These are phyloP conservation scores for Monilinia fructicola DNA, from an alignment of 2,329 filamentous ascomycete genomes.

Conservation along the genomic window DNA sequence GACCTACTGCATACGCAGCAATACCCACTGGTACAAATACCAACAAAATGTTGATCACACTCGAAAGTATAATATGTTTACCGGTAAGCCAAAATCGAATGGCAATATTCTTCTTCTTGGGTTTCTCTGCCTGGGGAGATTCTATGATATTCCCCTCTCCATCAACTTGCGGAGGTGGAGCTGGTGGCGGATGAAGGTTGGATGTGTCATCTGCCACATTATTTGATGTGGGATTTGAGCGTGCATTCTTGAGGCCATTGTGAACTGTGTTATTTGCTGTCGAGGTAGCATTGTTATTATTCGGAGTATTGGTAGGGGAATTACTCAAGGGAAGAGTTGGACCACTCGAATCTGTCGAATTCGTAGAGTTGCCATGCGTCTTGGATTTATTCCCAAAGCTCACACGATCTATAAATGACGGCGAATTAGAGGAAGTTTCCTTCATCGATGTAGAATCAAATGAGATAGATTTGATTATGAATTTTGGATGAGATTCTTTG, in stretches of 20 bases:
- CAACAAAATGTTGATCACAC: constrained; percentile 75
- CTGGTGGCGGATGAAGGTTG: constrained; percentile 43
- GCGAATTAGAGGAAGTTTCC: constrained; percentile 54
- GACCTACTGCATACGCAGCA: constrained; percentile 54
- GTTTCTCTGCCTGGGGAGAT: constrained; percentile 29
- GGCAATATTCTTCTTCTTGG: constrained; percentile 35
- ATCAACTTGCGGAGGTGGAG: constrained; percentile 52
- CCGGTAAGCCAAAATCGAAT: constrained; percentile 42
- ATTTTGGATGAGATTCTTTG: too few species aligned
- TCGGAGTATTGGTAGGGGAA: constrained; percentile 33
- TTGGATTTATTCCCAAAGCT: constrained; percentile 55
- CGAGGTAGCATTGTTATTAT: constrained; percentile 28
- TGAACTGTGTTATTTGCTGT: constrained; percentile 31
- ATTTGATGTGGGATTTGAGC: constrained; percentile 37
- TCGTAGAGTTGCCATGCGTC: constrained; percentile 53
- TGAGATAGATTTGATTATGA: not conserved
- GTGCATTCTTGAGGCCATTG: constrained; percentile 33
- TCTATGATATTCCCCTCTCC: constrained; percentile 58
- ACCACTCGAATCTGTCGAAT: constrained; percentile 42
- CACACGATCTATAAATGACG: constrained; percentile 55
- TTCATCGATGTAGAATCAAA: constrained; percentile 54
- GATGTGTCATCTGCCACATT: constrained; percentile 42
- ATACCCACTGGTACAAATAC: constrained; percentile 80
- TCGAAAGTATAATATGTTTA: constrained; percentile 64
- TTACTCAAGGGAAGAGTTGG: constrained; percentile 45